phyloP scores from a whole-genome alignment of 306 rosid species.

The Prinsepia uniflora region DNA sequence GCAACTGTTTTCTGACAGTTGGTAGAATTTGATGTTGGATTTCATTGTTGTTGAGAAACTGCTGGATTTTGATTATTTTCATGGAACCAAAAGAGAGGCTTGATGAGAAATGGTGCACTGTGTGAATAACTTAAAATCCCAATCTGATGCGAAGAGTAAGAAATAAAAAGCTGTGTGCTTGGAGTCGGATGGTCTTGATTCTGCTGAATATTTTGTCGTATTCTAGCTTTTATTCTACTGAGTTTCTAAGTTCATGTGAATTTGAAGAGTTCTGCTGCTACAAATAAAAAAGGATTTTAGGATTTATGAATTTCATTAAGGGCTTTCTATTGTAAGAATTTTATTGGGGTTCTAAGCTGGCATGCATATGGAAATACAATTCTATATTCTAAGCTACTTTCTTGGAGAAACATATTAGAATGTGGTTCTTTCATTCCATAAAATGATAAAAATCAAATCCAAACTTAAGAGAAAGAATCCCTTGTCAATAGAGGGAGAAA shows the following conservation, averaged over 20 bases:
- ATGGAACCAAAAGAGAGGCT: neutral
- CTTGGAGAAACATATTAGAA: neutral
- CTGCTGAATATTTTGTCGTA: neutral
- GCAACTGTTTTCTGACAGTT: neutral
- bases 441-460: neutral
- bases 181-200: neutral
- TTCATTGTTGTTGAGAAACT: neutral
- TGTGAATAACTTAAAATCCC: neutral
- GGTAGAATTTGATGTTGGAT: neutral
- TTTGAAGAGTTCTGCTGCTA: neutral
- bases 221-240: neutral
- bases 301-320: neutral
- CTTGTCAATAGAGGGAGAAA: neutral
- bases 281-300: neutral
- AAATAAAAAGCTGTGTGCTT: neutral
- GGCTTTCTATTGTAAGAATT: neutral
- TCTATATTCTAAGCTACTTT: neutral
- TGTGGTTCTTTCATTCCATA: neutral
- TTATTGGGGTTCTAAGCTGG: neutral
- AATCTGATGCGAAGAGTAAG: too few relatives aligned
- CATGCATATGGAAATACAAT: neutral
- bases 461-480: neutral
- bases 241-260: neutral
- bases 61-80: neutral
- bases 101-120: neutral